These are phyloP conservation scores for Yamadazyma songkhlaensis DNA, from an alignment of 1,139 yeast species.

Conservation along the genomic window DNA sequence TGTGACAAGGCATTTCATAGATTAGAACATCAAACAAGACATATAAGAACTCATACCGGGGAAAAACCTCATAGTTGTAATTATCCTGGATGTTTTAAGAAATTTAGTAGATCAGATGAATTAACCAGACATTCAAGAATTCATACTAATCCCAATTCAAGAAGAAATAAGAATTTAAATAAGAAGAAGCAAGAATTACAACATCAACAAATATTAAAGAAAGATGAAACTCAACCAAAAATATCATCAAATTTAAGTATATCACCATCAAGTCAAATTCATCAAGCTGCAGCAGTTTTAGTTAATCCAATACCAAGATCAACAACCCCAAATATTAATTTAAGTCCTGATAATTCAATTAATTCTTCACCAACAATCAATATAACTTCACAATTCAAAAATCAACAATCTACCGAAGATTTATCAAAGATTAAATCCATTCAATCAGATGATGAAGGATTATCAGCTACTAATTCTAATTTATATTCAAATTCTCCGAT, in stretches of 20 bases:
- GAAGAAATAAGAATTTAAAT: constrained; percentile 49
- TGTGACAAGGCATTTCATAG: constrained; percentile 92
- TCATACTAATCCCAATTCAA: constrained; percentile 73
- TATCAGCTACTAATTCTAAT: constrained; percentile 3
- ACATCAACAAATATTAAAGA: background rate
- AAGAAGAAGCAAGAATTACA: constrained; percentile 11
- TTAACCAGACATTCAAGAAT: constrained; percentile 85
- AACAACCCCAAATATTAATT: constrained; percentile 3
- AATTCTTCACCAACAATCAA: constrained; percentile 7
- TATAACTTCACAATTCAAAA: constrained; percentile 4
- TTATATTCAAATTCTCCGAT: constrained; percentile 6
- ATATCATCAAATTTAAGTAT: background rate
- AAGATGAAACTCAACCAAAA: background rate
- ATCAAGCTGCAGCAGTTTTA: constrained; percentile 8
- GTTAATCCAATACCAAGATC: constrained; percentile 7
- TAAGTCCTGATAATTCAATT: constrained; percentile 5
- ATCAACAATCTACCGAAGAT: constrained; percentile 8
- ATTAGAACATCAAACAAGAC: constrained; percentile 91
- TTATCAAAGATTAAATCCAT: constrained; percentile 9
- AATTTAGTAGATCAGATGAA: constrained; percentile 87
- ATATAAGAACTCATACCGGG: constrained; percentile 92
- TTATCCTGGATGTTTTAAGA: constrained; percentile 82
- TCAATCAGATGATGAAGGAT: constrained; percentile 10
- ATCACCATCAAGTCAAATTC: constrained; percentile 4
- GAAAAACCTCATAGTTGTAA: constrained; percentile 91